Evolutionary conservation across 257 asterid species (phyloP).

Genomic region (Ehretia macrophylla): DNA sequence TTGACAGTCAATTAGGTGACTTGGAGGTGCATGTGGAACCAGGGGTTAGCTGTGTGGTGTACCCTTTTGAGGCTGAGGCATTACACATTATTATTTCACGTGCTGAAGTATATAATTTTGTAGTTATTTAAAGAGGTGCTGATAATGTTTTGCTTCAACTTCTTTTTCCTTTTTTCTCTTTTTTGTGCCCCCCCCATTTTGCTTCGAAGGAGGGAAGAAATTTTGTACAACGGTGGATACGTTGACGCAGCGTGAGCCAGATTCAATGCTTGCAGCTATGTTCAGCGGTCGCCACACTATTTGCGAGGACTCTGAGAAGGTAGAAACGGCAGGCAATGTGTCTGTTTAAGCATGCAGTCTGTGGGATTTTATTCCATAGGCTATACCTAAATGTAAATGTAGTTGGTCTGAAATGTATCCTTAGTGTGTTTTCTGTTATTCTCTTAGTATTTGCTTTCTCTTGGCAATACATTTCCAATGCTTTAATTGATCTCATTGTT

Average conservation of each 20-base stretch:
- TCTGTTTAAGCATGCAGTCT: neutral
- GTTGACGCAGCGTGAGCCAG: constrained; percentile 81
- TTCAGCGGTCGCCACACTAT: constrained; percentile 91
- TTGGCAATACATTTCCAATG: neutral
- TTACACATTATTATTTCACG: no score
- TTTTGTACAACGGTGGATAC: constrained; percentile 83
- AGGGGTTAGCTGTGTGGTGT: no score
- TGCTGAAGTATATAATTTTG: no score
- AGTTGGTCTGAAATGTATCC: no score
- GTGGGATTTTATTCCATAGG: neutral
- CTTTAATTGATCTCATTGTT: constrained; percentile 15
- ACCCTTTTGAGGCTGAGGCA: no score
- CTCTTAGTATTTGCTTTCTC: neutral
- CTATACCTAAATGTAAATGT: no score
- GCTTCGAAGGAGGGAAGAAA: constrained; percentile 67
- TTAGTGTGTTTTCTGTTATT: no score
- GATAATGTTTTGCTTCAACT: neutral
- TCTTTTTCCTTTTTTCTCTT: constrained; percentile 12
- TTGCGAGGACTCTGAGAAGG: constrained; percentile 68
- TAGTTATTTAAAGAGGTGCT: neutral
- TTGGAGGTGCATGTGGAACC: no score
- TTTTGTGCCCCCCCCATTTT: neutral
- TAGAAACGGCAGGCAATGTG: constrained; percentile 9
- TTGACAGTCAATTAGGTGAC: no score
- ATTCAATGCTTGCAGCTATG: constrained; percentile 96